Percentiles rank a stretch among this genome's conserved stretches.
These are phyloP conservation scores for Quercus parvula DNA, from an alignment of 306 rosid species.

Conservation along the genomic window DNA sequence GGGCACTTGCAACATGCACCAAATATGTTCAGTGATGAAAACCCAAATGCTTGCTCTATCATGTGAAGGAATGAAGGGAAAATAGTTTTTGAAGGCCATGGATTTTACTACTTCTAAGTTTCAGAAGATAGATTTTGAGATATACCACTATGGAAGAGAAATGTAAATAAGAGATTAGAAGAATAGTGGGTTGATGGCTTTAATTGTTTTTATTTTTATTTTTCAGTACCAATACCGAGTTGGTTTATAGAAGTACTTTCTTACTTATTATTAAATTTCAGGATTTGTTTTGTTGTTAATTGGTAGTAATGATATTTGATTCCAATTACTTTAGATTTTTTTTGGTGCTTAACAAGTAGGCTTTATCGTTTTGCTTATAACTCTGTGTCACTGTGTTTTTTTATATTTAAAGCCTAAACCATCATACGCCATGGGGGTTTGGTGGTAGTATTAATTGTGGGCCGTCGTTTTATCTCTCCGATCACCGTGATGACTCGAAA, in stretches of 20 bases:
- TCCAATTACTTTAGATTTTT: background rate
- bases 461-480: background rate
- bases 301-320: background rate
- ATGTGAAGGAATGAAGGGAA: slow-evolving; percentile 38
- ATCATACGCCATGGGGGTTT: no score
- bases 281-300: background rate
- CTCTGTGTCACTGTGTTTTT: background rate
- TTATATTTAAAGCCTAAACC: no score
- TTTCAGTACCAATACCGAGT: background rate
- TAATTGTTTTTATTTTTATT: background rate
- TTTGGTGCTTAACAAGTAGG: background rate
- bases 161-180: slow-evolving; percentile 39
- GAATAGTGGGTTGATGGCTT: background rate
- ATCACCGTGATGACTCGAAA: background rate
- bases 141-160: no score
- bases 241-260: background rate
- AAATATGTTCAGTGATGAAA: slow-evolving; percentile 73
- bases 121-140: no score
- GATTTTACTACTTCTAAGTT: background rate
- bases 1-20: slow-evolving; percentile 33
- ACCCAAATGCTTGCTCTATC: slow-evolving; percentile 75
- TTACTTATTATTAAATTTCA: slow-evolving; percentile 18
- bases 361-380: background rate
- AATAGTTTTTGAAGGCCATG: no score
- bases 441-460: no score